Evolutionary conservation across 2,329 filamentous ascomycete genomes (phyloP), one percentile per base, ranked within the genome.

Genomic region (Neobulgaria alba): DNA sequence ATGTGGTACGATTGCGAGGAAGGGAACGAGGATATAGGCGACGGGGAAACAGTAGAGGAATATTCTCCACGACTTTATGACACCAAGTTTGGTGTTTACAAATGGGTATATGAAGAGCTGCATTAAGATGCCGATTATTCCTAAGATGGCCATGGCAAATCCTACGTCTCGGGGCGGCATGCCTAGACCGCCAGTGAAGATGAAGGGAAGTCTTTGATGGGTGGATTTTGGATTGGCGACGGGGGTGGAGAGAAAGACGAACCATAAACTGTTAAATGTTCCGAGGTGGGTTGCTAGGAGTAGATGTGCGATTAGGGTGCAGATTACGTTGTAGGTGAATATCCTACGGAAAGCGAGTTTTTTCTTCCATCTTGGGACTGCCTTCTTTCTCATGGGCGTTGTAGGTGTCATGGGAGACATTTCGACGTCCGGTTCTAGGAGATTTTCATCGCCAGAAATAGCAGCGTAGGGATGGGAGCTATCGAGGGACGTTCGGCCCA

Each of bases 71-170:
- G 76, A 78, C 5, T 67, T 67, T 41, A 88, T 62, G 1, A 80
- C 80, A 26, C 84, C 85, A 1, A 85, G 70, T 3, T 71, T 71
- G 2, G 69, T 66, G 32, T 83, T 83, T 9, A 86, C 63, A 29
- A 63, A 63, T 2, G 84, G 84, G 57, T 89, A 89, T n/a, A 85
- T 63, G 37, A 82, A 65, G 8, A 86, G 70, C 57, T 87, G 82
- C 41, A 90, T 51, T 8, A 32, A 63, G 34, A 92, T 80, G 10
- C 85, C 85, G 35, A 89, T 77, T 38, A 75, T 62, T 10, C 85
- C 85, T 12, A 90, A 72, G 39, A 83, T 78, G 3, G 85, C 78
- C 65, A 88, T 86, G 4, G 83, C 83, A 33, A 84, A 63, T 15
- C 85, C 85, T 18, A 90, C 82, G 8, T 76, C 73, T 2, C 73